Evolutionary conservation across 306 rosid species (phyloP).

Genomic region (Spatholobus suberectus): DNA sequence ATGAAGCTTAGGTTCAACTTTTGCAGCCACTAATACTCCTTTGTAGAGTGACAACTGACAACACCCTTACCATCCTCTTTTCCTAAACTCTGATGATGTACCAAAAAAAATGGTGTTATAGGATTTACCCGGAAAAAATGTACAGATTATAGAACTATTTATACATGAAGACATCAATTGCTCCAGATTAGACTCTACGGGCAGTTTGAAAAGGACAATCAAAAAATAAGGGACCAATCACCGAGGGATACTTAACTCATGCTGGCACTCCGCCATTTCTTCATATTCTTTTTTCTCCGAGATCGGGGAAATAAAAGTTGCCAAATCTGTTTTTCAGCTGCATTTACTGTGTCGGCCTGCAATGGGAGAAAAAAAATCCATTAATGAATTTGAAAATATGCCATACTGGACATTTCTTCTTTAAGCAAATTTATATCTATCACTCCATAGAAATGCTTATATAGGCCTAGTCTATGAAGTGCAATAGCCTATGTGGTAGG

Average conservation of each 20-base stretch:
- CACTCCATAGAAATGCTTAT: not conserved
- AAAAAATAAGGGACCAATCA: constrained; percentile 16
- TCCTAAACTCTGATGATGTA: not conserved
- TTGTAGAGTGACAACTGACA: not conserved
- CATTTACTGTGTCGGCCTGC: constrained; percentile 72
- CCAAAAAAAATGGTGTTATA: constrained; percentile 24
- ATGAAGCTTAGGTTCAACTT: not conserved
- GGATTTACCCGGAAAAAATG: constrained; percentile 29
- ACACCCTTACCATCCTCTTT: constrained; percentile 2
- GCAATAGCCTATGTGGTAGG: not conserved
- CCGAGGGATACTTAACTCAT: constrained; percentile 38
- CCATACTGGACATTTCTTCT: constrained; percentile 8
- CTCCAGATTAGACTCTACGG: constrained; percentile 29
- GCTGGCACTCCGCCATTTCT: constrained; percentile 47
- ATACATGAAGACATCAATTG: constrained; percentile 18
- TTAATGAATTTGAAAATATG: not conserved
- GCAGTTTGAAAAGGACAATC: not conserved
- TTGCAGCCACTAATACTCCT: constrained; percentile 8
- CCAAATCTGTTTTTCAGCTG: constrained; percentile 86
- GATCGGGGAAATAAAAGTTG: constrained; percentile 80
- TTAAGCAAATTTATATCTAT: not conserved
- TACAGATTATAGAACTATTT: constrained; percentile 39
- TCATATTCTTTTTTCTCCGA: constrained; percentile 64
- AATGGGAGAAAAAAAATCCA: constrained; percentile 22
- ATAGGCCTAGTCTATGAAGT: not conserved